Conservation (phyloP, 805 yeast genomes). For the Cyberlindnera veronae region DNA sequence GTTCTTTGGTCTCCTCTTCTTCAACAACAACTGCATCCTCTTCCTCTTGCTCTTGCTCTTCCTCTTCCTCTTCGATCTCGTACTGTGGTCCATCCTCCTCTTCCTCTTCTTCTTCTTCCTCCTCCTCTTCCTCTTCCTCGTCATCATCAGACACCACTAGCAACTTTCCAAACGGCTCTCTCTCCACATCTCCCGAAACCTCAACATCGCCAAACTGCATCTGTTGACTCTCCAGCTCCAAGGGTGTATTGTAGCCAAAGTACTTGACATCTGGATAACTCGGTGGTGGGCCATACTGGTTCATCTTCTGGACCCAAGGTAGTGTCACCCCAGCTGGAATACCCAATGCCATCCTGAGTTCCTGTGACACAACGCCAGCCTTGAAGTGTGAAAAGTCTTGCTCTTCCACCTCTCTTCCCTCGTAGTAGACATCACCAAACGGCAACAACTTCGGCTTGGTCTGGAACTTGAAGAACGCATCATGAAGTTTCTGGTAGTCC, state of each 20-base stretch:
- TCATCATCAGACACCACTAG: slow-evolving; percentile 26
- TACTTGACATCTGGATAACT: slow-evolving; percentile 64
- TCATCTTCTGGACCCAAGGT: slow-evolving; percentile 79
- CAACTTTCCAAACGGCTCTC: slow-evolving; percentile 32
- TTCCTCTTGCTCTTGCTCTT: slow-evolving; percentile 17
- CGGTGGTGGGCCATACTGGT: slow-evolving; percentile 76
- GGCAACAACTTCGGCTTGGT: slow-evolving; percentile 63
- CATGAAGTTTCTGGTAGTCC: slow-evolving; percentile 76
- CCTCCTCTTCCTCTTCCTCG: slow-evolving; percentile 24
- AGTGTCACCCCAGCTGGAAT: slow-evolving; percentile 46
- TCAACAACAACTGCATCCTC: slow-evolving; percentile 11
- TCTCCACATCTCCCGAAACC: slow-evolving; percentile 13
- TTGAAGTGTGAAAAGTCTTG: slow-evolving; percentile 38
- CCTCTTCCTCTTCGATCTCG: slow-evolving; percentile 23
- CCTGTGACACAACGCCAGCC: slow-evolving; percentile 69
- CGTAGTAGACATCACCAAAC: slow-evolving; percentile 78
- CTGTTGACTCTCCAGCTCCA: slow-evolving; percentile 36
- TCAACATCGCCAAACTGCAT: slow-evolving; percentile 21
- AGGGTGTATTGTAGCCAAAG: slow-evolving; percentile 47
- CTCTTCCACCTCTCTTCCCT: slow-evolving; percentile 63
- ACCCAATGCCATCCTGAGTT: slow-evolving; percentile 66
- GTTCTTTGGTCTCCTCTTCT: slow-evolving; percentile 7
- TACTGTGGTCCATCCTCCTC: slow-evolving; percentile 16
- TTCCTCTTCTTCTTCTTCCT: slow-evolving; percentile 22
- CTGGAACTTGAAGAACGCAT: slow-evolving; percentile 84